Evolutionary conservation across 345 rosid species (phyloP).

Genomic region (Raphanus raphanistrum): DNA sequence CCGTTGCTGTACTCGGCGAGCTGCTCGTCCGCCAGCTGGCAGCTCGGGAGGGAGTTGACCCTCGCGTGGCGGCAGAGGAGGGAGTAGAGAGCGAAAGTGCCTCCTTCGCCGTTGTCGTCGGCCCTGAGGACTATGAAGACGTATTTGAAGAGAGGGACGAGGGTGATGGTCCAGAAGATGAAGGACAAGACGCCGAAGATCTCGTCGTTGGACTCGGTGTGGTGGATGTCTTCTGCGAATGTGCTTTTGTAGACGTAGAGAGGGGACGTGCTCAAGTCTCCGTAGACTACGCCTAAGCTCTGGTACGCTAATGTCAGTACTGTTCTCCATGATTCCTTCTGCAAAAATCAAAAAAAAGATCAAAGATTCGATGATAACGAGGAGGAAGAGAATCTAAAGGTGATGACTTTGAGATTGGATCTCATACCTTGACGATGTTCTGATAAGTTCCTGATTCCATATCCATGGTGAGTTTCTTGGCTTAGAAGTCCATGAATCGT

Average conservation of each 20-base stretch:
- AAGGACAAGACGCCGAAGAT: constrained; percentile 85
- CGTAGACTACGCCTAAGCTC: constrained; percentile 90
- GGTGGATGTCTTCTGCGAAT: constrained; percentile 72
- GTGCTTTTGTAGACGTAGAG: constrained; percentile 79
- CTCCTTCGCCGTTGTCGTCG: constrained; percentile 93
- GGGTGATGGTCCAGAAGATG: constrained; percentile 85
- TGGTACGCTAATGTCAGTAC: constrained; percentile 76
- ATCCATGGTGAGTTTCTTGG: constrained; percentile 52
- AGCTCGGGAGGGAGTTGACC: constrained; percentile 75
- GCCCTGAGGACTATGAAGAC: constrained; percentile 80
- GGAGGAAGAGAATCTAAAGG: neutral
- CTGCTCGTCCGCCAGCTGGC: constrained; percentile 80
- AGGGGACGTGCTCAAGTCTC: constrained; percentile 86
- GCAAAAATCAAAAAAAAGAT: constrained; percentile 24
- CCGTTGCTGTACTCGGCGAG: constrained; percentile 65
- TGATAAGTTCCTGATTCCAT: constrained; percentile 50
- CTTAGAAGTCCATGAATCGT: constrained; percentile 34
- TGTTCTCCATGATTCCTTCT: constrained; percentile 86
- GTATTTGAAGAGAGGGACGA: constrained; percentile 77
- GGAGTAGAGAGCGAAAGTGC: constrained; percentile 89
- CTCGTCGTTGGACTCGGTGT: constrained; percentile 80
- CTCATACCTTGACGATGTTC: constrained; percentile 53
- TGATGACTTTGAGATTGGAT: constrained; percentile 11
- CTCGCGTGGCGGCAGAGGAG: constrained; percentile 85
- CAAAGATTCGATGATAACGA: constrained; percentile 25